These are phyloP conservation scores for Naganishia onofrii DNA, from an alignment of 768 basidiomycete genomes.

Conservation along the genomic window DNA sequence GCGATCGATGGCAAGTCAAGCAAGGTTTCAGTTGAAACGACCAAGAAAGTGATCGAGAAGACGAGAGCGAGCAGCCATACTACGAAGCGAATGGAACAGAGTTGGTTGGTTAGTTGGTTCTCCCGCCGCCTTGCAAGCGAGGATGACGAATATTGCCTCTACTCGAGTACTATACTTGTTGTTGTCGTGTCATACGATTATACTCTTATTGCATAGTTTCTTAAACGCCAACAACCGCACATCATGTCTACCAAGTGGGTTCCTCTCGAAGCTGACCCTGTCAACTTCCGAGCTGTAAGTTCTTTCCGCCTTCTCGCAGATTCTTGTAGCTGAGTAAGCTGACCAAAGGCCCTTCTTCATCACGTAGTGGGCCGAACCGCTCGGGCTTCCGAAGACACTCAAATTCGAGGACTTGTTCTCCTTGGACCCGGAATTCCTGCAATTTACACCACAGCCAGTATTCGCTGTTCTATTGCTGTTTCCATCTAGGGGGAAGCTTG, in stretches of 20 bases:
- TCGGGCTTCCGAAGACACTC: constrained; percentile 45
- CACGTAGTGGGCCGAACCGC: constrained; percentile 43
- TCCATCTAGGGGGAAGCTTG: constrained; percentile 62
- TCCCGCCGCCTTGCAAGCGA: too few relatives aligned
- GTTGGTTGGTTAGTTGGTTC: constrained; percentile 16
- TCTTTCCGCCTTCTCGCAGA: neutral
- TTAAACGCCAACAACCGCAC: too few relatives aligned
- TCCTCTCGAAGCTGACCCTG: constrained; percentile 48
- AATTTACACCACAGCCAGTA: constrained; percentile 67
- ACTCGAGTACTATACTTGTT: too few relatives aligned
- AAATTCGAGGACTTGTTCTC: constrained; percentile 51
- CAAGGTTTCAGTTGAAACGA: constrained; percentile 6
- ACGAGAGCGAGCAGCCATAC: too few relatives aligned
- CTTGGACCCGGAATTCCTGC: constrained; percentile 62
- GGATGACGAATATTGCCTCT: constrained; percentile 3
- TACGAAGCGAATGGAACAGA: neutral
- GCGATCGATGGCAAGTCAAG: constrained; percentile 4
- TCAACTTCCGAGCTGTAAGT: constrained; percentile 45
- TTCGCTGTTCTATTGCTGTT: constrained; percentile 84
- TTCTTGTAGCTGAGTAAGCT: constrained; percentile 4
- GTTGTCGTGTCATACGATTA: too few relatives aligned
- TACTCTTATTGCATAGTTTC: too few relatives aligned
- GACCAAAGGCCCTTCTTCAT: too few relatives aligned
- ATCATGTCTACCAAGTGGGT: constrained; percentile 47
- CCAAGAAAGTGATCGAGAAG: neutral